A percentile compares a stretch with the other conserved stretches of the same genome.
phyloP scores from a whole-genome alignment of 192 early-diverging fungal species.

The Fimicolochytrium jonesii region DNA sequence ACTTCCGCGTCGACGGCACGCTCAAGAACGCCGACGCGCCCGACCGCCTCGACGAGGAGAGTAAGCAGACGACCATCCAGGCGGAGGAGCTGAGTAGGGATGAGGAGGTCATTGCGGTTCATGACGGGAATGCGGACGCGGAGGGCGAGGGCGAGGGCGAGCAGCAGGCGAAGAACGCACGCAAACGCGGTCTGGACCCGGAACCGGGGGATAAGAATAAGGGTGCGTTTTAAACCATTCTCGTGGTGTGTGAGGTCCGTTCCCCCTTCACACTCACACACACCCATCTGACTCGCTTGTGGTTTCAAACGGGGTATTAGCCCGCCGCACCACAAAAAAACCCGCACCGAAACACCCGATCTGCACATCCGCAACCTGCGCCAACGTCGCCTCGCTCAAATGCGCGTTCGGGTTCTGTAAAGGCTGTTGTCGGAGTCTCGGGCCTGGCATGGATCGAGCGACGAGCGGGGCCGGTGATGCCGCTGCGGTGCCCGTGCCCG shows the following conservation, averaged over 20 bases:
- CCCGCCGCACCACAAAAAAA: background rate
- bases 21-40: background rate
- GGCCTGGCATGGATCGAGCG: no score
- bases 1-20: slow-evolving; percentile 45
- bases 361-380: slow-evolving; percentile 25
- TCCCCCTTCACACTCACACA: background rate
- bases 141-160: background rate
- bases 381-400: slow-evolving; percentile 32
- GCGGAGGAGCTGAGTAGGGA: background rate
- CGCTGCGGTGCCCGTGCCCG: no score
- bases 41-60: background rate
- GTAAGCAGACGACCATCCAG: background rate
- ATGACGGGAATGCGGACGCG: background rate
- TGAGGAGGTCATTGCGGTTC: background rate
- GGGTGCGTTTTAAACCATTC: background rate
- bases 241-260: background rate
- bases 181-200: no score
- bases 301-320: background rate
- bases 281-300: no score
- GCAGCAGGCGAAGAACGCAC: background rate
- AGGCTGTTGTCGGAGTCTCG: slow-evolving; percentile 9
- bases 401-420: slow-evolving; percentile 37
- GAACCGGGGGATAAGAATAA: no score
- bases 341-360: slow-evolving; percentile 13
- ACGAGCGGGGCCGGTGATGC: no score